Evolutionary conservation across 202 grass and related monocot genomes (phyloP).

Genomic region (Digitaria exilis): DNA sequence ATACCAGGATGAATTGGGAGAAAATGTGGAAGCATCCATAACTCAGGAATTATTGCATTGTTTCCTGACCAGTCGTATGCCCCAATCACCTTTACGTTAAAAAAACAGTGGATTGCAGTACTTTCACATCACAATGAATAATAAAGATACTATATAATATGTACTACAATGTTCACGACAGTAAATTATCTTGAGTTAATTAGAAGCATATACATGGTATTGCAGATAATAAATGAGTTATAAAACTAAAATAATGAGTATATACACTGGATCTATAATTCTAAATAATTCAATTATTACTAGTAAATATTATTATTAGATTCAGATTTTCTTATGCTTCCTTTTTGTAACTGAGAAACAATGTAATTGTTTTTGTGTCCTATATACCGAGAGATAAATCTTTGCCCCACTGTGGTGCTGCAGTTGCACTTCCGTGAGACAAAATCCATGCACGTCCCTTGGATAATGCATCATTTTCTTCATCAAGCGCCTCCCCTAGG

Average conservation of each 20-base stretch:
- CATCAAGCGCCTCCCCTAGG: constrained; percentile 23
- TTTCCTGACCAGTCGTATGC: constrained; percentile 43
- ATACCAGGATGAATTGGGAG: constrained; percentile 46
- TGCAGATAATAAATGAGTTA: neutral
- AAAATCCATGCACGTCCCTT: constrained; percentile 34
- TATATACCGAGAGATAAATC: constrained; percentile 17
- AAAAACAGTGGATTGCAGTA: neutral
- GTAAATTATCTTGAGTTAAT: neutral
- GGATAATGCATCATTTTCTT: neutral
- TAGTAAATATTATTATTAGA: neutral
- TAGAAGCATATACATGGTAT: neutral
- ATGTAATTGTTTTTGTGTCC: neutral
- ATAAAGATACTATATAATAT: neutral
- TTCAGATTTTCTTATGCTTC: neutral
- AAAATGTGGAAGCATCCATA: constrained; percentile 34
- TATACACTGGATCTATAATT: neutral
- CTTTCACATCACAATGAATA: neutral
- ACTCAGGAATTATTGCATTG: constrained; percentile 29
- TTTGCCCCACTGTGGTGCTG: constrained; percentile 32
- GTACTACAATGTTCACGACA: neutral
- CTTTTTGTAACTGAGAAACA: neutral
- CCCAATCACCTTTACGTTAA: constrained; percentile 38
- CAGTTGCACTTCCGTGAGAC: constrained; percentile 34
- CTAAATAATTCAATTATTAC: neutral
- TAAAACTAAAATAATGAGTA: neutral